Evolutionary conservation across 495 filamentous ascomycete species (phyloP), one percentile per base, ranked within the genome.

Genomic region (Neurospora tetraspora): DNA sequence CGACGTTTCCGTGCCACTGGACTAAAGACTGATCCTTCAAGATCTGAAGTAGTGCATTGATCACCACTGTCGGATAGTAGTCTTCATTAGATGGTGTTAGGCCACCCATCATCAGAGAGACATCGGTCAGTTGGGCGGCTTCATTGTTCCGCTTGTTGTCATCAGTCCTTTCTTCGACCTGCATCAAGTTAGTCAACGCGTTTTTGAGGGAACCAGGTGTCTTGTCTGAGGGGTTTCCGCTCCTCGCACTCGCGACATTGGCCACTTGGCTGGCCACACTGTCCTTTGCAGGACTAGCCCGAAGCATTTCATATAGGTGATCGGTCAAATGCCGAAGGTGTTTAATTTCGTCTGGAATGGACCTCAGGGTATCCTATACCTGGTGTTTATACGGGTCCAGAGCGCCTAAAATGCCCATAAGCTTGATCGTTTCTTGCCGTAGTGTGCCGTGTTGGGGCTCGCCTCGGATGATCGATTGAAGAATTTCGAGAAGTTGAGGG

Each of bases 11-110:
- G 78, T 99, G 96, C 77, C 96, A 93, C 75, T 95, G 91, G 7
- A 89, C 86, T 65, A 98, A 82, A 3, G 96, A 97, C 53, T 89
- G 89, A 77, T 99, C 96, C 74, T 93, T 93, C 53, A 99, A 82
- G 71, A 99, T 93, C 70, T 93, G 91, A 78, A 98, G 89, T 61
- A 99, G 84, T 2, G 95, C 95, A 76, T 96, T 96, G 77, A 99
- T 97, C 47, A 98, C 96, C 23, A 99, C 94, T 0, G 96, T 98
- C 4, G 96, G 96, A 77, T 97, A 98, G 77, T 98, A 99, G 73
- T 99, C 96, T 77, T 99, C 96, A 73, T 93, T 96, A 0, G 94
- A 97, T 3, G 96, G 96, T 3, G 94, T 98, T n/a, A 97, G 87
- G 12, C 96, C 94, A 73, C 91, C 91, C 94, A 99, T 98, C 83